phyloP scores from a whole-genome alignment of 106 monocot species.

The Hemerocallis citrina region DNA sequence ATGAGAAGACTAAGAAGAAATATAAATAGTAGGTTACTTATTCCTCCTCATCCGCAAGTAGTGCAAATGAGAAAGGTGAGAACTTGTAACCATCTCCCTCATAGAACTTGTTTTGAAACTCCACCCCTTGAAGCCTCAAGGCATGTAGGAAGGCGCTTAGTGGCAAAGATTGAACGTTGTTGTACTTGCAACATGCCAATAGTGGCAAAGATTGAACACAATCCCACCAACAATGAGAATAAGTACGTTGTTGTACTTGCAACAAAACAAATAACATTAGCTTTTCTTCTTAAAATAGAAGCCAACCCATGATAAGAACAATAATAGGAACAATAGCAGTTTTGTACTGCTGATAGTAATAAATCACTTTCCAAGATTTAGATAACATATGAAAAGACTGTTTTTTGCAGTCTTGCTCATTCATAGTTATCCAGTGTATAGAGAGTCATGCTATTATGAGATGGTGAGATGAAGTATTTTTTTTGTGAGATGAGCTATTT shows the following conservation, averaged over 20 bases:
- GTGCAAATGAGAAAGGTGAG: constrained; percentile 71
- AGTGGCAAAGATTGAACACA: constrained; percentile 79
- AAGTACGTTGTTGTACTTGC: constrained; percentile 67
- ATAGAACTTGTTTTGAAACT: constrained; percentile 96
- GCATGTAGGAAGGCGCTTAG: constrained; percentile 96
- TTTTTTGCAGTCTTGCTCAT: no score
- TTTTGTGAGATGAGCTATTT: no score
- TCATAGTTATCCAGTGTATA: no score
- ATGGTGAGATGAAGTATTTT: no score
- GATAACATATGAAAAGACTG: no score
- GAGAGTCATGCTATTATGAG: no score
- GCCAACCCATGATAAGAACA: background rate
- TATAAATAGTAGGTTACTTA: constrained; percentile 1
- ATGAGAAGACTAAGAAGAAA: background rate
- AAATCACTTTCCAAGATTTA: no score
- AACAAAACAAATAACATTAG: background rate
- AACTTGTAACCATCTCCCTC: constrained; percentile 99
- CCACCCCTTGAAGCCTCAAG: constrained; percentile 98
- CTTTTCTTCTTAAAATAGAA: background rate
- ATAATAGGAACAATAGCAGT: background rate
- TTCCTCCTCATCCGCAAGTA: constrained; percentile 55
- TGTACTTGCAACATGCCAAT: constrained; percentile 87
- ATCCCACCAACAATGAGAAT: constrained; percentile 64
- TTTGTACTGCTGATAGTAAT: no score
- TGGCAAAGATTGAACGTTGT: no score